Evolutionary conservation across 345 rosid genomes (phyloP).

Genomic region (Brassica carinata): DNA sequence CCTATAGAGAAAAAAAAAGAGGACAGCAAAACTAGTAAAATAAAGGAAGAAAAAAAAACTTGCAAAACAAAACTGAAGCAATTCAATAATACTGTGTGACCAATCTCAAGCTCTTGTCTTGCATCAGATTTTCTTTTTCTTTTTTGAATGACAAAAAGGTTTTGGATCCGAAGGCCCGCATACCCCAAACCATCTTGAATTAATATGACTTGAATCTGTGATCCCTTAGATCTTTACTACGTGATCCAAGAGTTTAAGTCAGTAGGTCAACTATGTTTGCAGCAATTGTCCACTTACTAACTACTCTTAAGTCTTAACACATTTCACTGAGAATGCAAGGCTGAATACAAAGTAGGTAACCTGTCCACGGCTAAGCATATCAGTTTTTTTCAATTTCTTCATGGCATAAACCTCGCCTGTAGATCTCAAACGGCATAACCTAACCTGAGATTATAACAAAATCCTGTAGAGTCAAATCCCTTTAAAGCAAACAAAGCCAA

Average conservation of each 20-base stretch:
- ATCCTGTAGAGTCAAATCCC: too few species aligned
- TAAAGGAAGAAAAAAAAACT: neutral
- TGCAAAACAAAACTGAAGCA: neutral
- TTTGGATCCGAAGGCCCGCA: too few species aligned
- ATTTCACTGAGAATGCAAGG: neutral
- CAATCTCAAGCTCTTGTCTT: neutral
- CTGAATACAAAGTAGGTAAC: conserved; percentile 37
- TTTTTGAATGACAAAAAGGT: too few species aligned
- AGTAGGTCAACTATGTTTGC: neutral
- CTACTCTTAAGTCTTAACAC: neutral
- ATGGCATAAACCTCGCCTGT: conserved; percentile 90
- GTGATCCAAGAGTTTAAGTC: neutral
- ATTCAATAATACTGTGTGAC: neutral
- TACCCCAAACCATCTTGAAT: too few species aligned
- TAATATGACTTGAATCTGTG: too few species aligned
- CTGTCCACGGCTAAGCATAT: conserved; percentile 99
- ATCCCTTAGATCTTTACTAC: too few species aligned
- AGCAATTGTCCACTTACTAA: neutral
- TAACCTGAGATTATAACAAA: conserved; percentile 55
- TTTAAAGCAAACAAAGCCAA: too few species aligned
- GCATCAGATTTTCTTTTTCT: neutral
- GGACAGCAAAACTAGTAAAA: neutral
- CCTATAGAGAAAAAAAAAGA: conserved; percentile 49
- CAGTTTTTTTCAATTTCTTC: conserved; percentile 96
- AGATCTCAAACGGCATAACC: conserved; percentile 82